phyloP scores from a whole-genome alignment of 2,329 filamentous ascomycete genomes.

The Pseudogymnoascus verrucosus region DNA sequence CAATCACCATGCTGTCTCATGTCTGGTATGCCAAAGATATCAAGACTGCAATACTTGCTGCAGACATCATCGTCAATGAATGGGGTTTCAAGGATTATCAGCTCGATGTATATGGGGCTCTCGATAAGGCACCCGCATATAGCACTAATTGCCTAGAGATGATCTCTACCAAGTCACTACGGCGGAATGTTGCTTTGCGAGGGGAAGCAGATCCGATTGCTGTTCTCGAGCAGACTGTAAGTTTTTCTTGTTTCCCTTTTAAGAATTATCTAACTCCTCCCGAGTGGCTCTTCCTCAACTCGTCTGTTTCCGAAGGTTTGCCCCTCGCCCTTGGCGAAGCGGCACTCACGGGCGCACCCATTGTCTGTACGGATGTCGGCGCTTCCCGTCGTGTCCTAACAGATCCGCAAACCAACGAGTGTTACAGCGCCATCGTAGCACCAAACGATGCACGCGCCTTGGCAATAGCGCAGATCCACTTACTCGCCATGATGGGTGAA shows the following conservation, averaged over 20 bases:
- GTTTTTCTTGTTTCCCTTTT: conserved; percentile 23
- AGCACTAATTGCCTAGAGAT: conserved; percentile 47
- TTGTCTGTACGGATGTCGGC: conserved; percentile 49
- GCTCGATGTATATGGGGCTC: conserved; percentile 54
- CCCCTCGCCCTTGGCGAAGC: conserved; percentile 51
- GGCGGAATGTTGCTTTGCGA: conserved; percentile 27
- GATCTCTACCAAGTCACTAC: conserved; percentile 25
- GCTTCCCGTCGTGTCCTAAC: conserved; percentile 49
- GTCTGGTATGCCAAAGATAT: conserved; percentile 52
- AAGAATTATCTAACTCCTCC: background rate
- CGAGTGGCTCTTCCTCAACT: conserved; percentile 46
- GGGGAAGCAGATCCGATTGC: conserved; percentile 34
- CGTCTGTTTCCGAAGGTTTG: conserved; percentile 47
- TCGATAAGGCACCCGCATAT: conserved; percentile 54
- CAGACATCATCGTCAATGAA: conserved; percentile 57
- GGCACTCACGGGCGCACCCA: conserved; percentile 46
- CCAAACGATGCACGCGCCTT: conserved; percentile 55
- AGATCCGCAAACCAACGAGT: conserved; percentile 39
- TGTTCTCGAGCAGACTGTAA: conserved; percentile 35
- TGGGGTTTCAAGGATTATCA: conserved; percentile 59
- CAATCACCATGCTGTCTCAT: conserved; percentile 58
- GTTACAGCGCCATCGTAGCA: conserved; percentile 55
- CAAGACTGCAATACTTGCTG: conserved; percentile 54
- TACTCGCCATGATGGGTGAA: conserved; percentile 53
- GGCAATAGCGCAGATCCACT: conserved; percentile 53